These are phyloP conservation scores for Exophiala bonariae DNA, from an alignment of 2,329 filamentous ascomycete genomes.

Conservation along the genomic window DNA sequence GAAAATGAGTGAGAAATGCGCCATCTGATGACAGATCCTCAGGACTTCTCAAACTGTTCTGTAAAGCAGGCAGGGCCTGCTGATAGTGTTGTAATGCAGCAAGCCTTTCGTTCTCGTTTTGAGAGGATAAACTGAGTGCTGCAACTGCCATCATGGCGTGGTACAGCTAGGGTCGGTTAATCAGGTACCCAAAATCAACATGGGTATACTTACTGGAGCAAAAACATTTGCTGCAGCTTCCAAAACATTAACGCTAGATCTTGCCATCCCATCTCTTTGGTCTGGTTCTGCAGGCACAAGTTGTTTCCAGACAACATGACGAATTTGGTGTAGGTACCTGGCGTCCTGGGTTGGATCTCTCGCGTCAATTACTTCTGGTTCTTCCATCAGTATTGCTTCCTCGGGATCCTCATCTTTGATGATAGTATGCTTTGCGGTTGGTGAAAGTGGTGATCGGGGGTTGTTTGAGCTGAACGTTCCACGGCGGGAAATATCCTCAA, in stretches of 20 bases:
- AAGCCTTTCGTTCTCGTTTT: slow-evolving; percentile 46
- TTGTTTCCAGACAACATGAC: slow-evolving; percentile 43
- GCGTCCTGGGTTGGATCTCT: slow-evolving; percentile 31
- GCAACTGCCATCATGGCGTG: slow-evolving; percentile 61
- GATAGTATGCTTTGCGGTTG: slow-evolving; percentile 17
- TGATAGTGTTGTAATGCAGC: slow-evolving; percentile 57
- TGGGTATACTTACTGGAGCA: slow-evolving; percentile 52
- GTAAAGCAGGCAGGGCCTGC: slow-evolving; percentile 51
- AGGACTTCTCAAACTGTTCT: slow-evolving; percentile 44
- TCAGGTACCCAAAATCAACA: too few species aligned
- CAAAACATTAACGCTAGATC: slow-evolving; percentile 43
- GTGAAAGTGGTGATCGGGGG: slow-evolving; percentile 36
- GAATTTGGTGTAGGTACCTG: slow-evolving; percentile 40
- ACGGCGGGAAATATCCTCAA: slow-evolving; percentile 47
- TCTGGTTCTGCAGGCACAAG: slow-evolving; percentile 35
- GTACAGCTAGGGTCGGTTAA: slow-evolving; percentile 44
- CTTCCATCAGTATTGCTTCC: slow-evolving; percentile 13
- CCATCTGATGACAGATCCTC: slow-evolving; percentile 57
- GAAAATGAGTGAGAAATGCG: slow-evolving; percentile 57
- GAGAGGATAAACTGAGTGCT: slow-evolving; percentile 52
- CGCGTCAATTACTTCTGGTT: slow-evolving; percentile 11
- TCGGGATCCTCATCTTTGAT: slow-evolving; percentile 22
- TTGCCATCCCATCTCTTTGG: slow-evolving; percentile 26
- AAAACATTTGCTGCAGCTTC: slow-evolving; percentile 50
- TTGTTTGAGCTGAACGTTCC: slow-evolving; percentile 33